Percentiles rank a stretch among this genome's conserved stretches.
These are phyloP conservation scores for Paramecium octaurelia DNA, from an alignment of 73 alveolate species.

Conservation along the genomic window DNA sequence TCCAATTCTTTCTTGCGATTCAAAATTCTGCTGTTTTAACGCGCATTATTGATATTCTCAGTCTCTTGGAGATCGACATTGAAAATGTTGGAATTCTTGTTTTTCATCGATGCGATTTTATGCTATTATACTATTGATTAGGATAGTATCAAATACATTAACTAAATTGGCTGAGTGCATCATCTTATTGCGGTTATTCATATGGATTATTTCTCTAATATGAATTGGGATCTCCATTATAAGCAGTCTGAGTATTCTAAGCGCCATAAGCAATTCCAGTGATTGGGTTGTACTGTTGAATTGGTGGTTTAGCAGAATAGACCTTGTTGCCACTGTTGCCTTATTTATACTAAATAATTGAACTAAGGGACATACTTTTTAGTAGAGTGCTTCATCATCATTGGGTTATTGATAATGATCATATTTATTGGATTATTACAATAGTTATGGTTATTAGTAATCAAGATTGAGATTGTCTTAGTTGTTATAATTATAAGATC, in stretches of 20 bases:
- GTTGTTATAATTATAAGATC: background rate
- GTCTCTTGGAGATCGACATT: background rate
- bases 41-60: background rate
- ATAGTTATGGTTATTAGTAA: background rate
- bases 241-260: background rate
- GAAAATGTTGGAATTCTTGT: background rate
- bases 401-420: background rate
- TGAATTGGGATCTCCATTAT: background rate
- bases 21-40: background rate
- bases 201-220: background rate
- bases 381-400: background rate
- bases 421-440: background rate
- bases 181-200: background rate
- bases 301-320: background rate
- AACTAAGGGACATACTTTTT: background rate
- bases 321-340: background rate
- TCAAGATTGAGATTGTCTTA: background rate
- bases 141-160: background rate
- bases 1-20: background rate
- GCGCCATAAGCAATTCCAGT: background rate
- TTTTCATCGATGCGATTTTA: background rate
- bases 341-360: background rate
- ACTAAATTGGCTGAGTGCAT: constrained; percentile 27
- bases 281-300: background rate
- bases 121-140: background rate